Evolutionary conservation across 1,284 basidiomycete species (phyloP).

Genomic region (Rhizoctonia solani): DNA sequence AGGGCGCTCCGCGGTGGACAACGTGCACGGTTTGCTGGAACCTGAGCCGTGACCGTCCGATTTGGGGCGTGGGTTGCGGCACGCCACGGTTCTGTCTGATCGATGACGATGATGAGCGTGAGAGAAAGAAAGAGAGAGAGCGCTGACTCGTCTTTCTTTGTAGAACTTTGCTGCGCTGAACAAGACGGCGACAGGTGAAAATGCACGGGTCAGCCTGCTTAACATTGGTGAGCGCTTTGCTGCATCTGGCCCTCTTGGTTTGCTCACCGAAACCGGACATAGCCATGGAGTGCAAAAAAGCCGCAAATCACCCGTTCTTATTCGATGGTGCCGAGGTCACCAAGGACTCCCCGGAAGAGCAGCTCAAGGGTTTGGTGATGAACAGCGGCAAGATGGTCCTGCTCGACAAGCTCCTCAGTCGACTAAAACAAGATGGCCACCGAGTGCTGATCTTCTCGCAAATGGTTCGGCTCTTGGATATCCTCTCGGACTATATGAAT

Average conservation of each 20-base stretch:
- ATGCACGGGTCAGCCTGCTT: constrained; percentile 83
- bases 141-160: constrained; percentile 20
- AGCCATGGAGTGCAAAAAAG: constrained; percentile 97
- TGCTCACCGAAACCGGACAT: constrained; percentile 12
- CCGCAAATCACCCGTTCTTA: constrained; percentile 96
- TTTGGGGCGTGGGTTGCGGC: constrained; percentile 22
- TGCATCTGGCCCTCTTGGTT: not conserved
- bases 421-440: constrained; percentile 90
- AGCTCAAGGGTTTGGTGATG: constrained; percentile 94
- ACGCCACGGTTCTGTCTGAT: not conserved
- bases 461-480: constrained; percentile 99
- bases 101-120: constrained; percentile 10
- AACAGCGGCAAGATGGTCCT: constrained; percentile 98
- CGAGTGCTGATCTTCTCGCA: constrained; percentile 99
- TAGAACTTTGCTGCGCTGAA: constrained; percentile 93
- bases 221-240: constrained; percentile 79
- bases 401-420: constrained; percentile 89
- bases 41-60: not conserved
- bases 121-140: too few relatives aligned
- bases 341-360: constrained; percentile 79
- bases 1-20: not conserved
- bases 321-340: constrained; percentile 93
- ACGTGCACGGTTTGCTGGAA: not conserved
- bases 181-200: constrained; percentile 82
- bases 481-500: constrained; percentile 95